Evolutionary conservation across 495 filamentous ascomycete species (phyloP), one percentile per base, ranked within the genome.

Genomic region (Bathelium albidoporum): DNA sequence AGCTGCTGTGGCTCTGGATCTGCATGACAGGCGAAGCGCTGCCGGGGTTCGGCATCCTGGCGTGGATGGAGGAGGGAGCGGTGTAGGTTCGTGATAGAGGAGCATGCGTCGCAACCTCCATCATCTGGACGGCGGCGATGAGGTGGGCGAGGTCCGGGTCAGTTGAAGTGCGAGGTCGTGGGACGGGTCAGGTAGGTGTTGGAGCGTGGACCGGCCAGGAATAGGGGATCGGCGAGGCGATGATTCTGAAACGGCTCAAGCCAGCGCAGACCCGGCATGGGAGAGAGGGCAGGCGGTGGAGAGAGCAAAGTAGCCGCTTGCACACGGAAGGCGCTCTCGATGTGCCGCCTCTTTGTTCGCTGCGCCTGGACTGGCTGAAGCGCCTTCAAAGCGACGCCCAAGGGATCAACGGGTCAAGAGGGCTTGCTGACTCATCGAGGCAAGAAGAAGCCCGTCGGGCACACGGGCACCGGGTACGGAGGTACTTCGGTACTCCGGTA

Each of bases 51-150:
- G 63, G 65, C 63, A 70, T 60, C 18, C 66, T 69, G 28, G 67
- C 63, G 61, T 71, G 68, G 65, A 58, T 45, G 64, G 59, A 31
- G 62, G 58, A 28, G 59, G 61, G 59, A 61, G 53, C 60, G 36
- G 72, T 71, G 31, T 74, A 64, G 32, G 70, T 66, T 55, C 72
- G 63, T 10, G 69, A 66, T 59, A 74, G 67, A 43, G 63, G 67
- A 31, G 63, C 62, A 62, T 71, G 70, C 32, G 71, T 64, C 53
- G 69, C 72, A 44, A 74, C 69, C 64, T 72, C 70, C 70, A 74
- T 73, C 39, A 52, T 55, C 49, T 55, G 49, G 49, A 55, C 49
- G 49, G 22, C 22, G 11, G 49, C 0, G 36, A 10, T 9, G 36
- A 41, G 20, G 11, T 5, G 44, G 44, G 44, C 16, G 22, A 26